phyloP scores from a whole-genome alignment of 2,329 filamentous ascomycete species.

The Sordariomycetes sp. region DNA sequence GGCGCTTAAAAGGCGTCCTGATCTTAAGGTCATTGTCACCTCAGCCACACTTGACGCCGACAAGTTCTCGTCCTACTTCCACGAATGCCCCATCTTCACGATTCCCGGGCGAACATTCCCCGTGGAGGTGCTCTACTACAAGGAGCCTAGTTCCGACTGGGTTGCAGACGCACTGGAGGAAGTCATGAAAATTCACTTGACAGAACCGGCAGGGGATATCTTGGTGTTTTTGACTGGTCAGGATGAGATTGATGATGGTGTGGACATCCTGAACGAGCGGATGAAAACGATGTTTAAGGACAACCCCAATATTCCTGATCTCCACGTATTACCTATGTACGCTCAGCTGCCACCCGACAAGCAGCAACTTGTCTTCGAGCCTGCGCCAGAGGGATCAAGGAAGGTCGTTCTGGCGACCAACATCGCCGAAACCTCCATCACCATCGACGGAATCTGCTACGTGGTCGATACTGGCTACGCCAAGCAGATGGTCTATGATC shows the following conservation, averaged over 20 bases:
- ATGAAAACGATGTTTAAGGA: slow-evolving; percentile 96
- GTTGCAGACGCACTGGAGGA: slow-evolving; percentile 89
- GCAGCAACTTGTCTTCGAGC: slow-evolving; percentile 90
- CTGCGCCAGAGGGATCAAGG: slow-evolving; percentile 72
- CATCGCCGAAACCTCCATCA: slow-evolving; percentile 96
- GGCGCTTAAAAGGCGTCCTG: slow-evolving; percentile 73
- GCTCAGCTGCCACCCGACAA: slow-evolving; percentile 88
- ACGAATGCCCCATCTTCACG: slow-evolving; percentile 90
- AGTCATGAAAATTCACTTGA: slow-evolving; percentile 96
- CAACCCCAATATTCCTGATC: slow-evolving; percentile 83
- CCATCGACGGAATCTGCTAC: slow-evolving; percentile 95
- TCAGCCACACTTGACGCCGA: slow-evolving; percentile 94
- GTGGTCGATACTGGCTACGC: slow-evolving; percentile 96
- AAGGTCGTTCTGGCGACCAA: slow-evolving; percentile 98
- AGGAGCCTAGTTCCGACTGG: slow-evolving; percentile 93
- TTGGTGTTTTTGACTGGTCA: slow-evolving; percentile 95
- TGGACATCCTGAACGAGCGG: slow-evolving; percentile 84
- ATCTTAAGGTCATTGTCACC: slow-evolving; percentile 92
- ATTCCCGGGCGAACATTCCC: slow-evolving; percentile 94
- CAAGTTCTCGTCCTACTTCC: slow-evolving; percentile 95
- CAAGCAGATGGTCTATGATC: slow-evolving; percentile 95
- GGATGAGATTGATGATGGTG: slow-evolving; percentile 93
- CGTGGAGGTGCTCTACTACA: slow-evolving; percentile 90
- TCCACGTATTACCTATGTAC: slow-evolving; percentile 94
- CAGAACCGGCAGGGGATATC: slow-evolving; percentile 86